phyloP scores from a whole-genome alignment of 495 filamentous ascomycete species.

The Tricharina praecox region DNA sequence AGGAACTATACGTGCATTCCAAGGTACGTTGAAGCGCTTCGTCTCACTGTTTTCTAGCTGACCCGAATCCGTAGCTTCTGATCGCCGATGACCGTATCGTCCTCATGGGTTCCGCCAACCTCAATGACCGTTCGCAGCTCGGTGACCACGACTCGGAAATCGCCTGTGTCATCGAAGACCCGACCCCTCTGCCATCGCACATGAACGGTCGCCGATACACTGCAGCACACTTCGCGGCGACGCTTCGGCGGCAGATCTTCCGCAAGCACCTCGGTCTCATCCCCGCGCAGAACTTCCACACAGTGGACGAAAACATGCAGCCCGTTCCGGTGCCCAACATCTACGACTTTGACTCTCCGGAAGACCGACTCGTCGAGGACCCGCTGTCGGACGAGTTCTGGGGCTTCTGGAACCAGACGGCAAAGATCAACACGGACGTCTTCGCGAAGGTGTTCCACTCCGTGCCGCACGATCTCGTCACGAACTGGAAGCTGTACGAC shows the following conservation, averaged over 20 bases:
- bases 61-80: slow-evolving; percentile 47
- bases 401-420: slow-evolving; percentile 55
- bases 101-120: slow-evolving; percentile 81
- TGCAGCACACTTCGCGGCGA: slow-evolving; percentile 65
- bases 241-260: slow-evolving; percentile 69
- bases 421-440: slow-evolving; percentile 60
- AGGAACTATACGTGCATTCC: slow-evolving; percentile 86
- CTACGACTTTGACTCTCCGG: slow-evolving; percentile 64
- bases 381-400: slow-evolving; percentile 51
- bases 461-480: slow-evolving; percentile 65
- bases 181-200: slow-evolving; percentile 43
- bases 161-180: slow-evolving; percentile 67
- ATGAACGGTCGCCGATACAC: slow-evolving; percentile 58
- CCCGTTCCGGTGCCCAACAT: slow-evolving; percentile 55
- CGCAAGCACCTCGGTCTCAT: slow-evolving; percentile 83
- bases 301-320: slow-evolving; percentile 52
- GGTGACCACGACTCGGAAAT: slow-evolving; percentile 66
- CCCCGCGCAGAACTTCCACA: slow-evolving; percentile 48
- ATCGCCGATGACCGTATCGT: slow-evolving; percentile 82
- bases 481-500: slow-evolving; percentile 74
- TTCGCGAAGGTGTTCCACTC: slow-evolving; percentile 76
- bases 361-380: slow-evolving; percentile 61
- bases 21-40: slow-evolving; percentile 33
- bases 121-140: slow-evolving; percentile 88
- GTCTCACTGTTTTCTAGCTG: slow-evolving; percentile 18